These are phyloP conservation scores for Pestalotiopsis sp. DNA, from an alignment of 2,329 filamentous ascomycete genomes.

Conservation along the genomic window DNA sequence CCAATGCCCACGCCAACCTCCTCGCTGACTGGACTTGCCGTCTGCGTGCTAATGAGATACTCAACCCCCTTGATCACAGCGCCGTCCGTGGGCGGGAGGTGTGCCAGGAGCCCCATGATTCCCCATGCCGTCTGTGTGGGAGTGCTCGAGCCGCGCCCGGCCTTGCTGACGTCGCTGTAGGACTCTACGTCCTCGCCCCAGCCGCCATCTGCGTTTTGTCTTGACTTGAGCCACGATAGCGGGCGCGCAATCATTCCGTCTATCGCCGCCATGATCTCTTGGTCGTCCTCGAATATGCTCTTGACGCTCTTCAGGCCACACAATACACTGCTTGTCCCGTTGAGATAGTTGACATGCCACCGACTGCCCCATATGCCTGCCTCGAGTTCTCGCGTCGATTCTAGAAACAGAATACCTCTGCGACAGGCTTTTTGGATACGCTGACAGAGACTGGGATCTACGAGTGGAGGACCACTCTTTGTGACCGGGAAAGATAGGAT, in stretches of 20 bases:
- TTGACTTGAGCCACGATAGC: constrained; percentile 23
- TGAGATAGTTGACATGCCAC: constrained; percentile 36
- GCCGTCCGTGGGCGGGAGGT: not conserved
- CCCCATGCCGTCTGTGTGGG: constrained; percentile 35
- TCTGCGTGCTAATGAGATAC: constrained; percentile 9
- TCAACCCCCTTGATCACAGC: not conserved
- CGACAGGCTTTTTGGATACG: constrained; percentile 4
- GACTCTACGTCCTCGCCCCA: constrained; percentile 30
- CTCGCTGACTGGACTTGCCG: not conserved
- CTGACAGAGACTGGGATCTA: not conserved
- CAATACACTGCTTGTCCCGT: constrained; percentile 33
- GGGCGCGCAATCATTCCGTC: constrained; percentile 12
- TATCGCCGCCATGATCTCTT: not conserved
- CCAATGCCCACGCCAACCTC: constrained; percentile 6
- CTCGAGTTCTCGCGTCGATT: constrained; percentile 21
- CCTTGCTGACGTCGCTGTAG: constrained; percentile 20
- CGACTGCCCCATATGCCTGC: constrained; percentile 33
- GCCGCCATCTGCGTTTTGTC: constrained; percentile 32
- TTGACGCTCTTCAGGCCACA: constrained; percentile 24
- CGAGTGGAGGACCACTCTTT: not conserved
- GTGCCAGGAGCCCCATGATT: constrained; percentile 27
- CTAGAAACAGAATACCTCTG: constrained; percentile 26
- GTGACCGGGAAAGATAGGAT: not conserved
- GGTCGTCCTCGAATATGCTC: constrained; percentile 17
- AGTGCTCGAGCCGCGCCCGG: constrained; percentile 22